Conservation (phyloP, 2,329 filamentous ascomycete species). For the Arthrobotrys iridis region DNA sequence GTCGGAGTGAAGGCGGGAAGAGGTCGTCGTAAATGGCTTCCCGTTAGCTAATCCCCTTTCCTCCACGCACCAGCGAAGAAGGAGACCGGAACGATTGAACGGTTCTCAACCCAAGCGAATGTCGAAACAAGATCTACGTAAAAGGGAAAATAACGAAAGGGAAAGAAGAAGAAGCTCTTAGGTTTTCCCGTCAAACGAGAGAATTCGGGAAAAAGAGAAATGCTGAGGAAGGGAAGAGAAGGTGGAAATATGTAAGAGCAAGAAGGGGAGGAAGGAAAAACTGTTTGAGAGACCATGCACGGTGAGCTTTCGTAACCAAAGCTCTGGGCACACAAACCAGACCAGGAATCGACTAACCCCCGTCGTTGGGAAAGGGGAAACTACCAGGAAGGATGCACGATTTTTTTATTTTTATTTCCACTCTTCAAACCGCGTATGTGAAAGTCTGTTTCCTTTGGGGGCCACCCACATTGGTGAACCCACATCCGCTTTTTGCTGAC, state of each 20-base stretch:
- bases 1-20: constrained; percentile 36
- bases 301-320: constrained; percentile 38
- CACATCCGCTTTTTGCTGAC: too few species aligned
- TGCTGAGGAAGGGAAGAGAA: constrained; percentile 43
- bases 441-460: constrained; percentile 23
- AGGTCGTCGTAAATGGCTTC: constrained; percentile 18
- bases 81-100: constrained; percentile 48
- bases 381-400: constrained; percentile 34
- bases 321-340: constrained; percentile 43
- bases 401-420: constrained; percentile 33
- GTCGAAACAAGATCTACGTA: constrained; percentile 52
- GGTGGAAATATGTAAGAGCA: constrained; percentile 51
- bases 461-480: too few species aligned
- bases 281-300: neutral
- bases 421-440: constrained; percentile 26
- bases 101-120: constrained; percentile 42
- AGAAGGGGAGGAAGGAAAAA: constrained; percentile 21
- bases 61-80: constrained; percentile 51
- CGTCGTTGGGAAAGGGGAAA: constrained; percentile 52
- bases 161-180: constrained; percentile 29
- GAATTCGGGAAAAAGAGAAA: constrained; percentile 51
- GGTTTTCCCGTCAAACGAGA: constrained; percentile 51
- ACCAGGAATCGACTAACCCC: constrained; percentile 36
- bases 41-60: constrained; percentile 42
- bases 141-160: constrained; percentile 27